These are phyloP conservation scores for Capniomyces stellatus DNA, from an alignment of 371 early-diverging fungal species.

Conservation along the genomic window DNA sequence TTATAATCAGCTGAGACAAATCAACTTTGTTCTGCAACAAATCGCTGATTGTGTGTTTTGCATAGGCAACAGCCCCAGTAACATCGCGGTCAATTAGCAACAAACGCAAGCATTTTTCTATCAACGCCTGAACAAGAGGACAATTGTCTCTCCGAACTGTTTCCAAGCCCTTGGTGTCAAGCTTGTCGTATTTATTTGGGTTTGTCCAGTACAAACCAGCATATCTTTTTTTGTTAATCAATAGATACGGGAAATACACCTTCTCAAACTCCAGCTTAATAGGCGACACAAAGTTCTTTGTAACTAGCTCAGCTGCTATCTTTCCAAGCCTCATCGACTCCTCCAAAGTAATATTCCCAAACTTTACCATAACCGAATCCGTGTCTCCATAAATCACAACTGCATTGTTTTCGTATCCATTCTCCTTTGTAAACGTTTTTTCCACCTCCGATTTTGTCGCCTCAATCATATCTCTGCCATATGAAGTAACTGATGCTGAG, in stretches of 20 bases:
- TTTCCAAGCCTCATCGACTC: conserved; percentile 79
- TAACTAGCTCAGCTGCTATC: conserved; percentile 78
- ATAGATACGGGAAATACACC: conserved; percentile 94
- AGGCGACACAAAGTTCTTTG: conserved; percentile 76
- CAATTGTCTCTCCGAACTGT: conserved; percentile 99
- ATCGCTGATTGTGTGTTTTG: conserved; percentile 83
- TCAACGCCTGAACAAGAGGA: conserved; percentile 80
- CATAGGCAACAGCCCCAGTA: conserved; percentile 71
- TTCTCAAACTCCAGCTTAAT: conserved; percentile 99
- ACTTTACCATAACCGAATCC: conserved; percentile 99
- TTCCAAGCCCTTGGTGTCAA: conserved; percentile 99
- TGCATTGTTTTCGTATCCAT: conserved; percentile 81
- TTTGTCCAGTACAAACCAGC: conserved; percentile 98
- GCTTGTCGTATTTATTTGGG: conserved; percentile 77
- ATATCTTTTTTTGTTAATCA: conserved; percentile 99
- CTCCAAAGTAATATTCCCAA: conserved; percentile 59
- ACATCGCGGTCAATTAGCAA: conserved; percentile 88
- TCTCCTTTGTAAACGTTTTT: conserved; percentile 54
- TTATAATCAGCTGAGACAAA: conserved; percentile 93
- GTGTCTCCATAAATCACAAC: conserved; percentile 99
- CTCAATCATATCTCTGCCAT: conserved; percentile 97
- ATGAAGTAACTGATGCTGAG: conserved; percentile 96
- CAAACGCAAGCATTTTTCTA: conserved; percentile 85
- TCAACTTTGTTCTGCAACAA: conserved; percentile 94
- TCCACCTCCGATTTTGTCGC: conserved; percentile 83